A percentile compares a stretch with the other conserved stretches of the same genome.
These are phyloP conservation scores for Wickerhamomyces bovis DNA, from an alignment of 805 yeast genomes.

Conservation along the genomic window DNA sequence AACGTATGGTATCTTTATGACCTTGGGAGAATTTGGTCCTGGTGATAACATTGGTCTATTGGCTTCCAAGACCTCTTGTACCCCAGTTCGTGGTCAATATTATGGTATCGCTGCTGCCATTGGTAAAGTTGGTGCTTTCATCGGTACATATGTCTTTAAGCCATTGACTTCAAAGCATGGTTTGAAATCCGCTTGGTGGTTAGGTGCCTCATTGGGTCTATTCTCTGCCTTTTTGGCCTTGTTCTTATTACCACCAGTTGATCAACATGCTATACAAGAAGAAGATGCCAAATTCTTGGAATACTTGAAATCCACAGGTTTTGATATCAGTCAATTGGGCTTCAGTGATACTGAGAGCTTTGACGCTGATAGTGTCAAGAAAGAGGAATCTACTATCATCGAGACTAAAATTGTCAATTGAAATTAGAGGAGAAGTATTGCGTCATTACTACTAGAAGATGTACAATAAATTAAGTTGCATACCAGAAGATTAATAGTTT, in stretches of 20 bases:
- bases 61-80: conserved; percentile 80
- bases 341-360: conserved; percentile 6
- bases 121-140: conserved; percentile 91
- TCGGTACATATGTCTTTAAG: conserved; percentile 87
- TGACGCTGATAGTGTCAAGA: background rate
- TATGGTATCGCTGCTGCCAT: conserved; percentile 88
- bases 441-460: no score
- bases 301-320: conserved; percentile 64
- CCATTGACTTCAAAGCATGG: conserved; percentile 63
- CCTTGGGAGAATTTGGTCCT: conserved; percentile 91
- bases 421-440: no score
- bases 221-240: conserved; percentile 65
- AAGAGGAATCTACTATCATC: background rate
- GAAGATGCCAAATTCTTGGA: conserved; percentile 71
- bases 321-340: conserved; percentile 57
- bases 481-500: no score
- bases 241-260: conserved; percentile 72
- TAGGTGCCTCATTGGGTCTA: conserved; percentile 71
- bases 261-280: conserved; percentile 71
- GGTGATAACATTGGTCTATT: conserved; percentile 89
- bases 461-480: no score
- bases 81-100: conserved; percentile 85
- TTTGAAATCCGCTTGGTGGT: conserved; percentile 72
- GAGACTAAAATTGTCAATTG: background rate
- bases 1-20: conserved; percentile 79